Base-by-base conservation (phyloP, 1,284 basidiomycete species). In the Ceratobasidium sp. region DNA sequence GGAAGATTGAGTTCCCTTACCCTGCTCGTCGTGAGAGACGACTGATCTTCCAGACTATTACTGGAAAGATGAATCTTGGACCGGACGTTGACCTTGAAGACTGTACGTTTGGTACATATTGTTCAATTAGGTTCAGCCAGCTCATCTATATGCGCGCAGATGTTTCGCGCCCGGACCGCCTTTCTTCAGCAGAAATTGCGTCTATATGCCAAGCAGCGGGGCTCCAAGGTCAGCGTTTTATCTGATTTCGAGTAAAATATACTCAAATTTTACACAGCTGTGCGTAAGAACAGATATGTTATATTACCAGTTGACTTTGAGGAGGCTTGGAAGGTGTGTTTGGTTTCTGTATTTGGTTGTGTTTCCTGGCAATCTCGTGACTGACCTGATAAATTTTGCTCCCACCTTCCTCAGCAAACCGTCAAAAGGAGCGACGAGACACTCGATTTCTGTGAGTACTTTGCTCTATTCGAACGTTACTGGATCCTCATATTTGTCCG, bases 21-120 rank as follows among this genome's bases (percentile, higher is more conserved):
- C 98, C 98, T 37, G 95, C 95, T 35, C 88, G 98, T 77, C 90
- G 98, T 81, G 98, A 99, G 86, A 95, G 97, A 83, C 94, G 98
- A 71, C 87, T 99, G 63, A 97, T 99, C 81, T 99, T 99, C 92
- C 98, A 99, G 84, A 99, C 98, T 11, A 94, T 96, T 75, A 98
- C 97, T 4, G 88, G 89, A 81, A 99, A 98, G 87, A 99, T 99
- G 98, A 99, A 98, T 83, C 88, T 99, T 58, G 93, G 96, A 33
- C 96, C 97, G 10, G 98, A 99, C 83, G 98, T 99, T 13, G 98
- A 99, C 84, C 86, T 99, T 53, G 98, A 99, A 86, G 98, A 99
- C 83, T 99, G 96, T 97, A 79, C 83, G 94, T 10, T 31, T 42
- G 31, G 23, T 68, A 54, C 60, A 35, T 35, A 65, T 45, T 53